Percentiles rank a stretch among this genome's conserved stretches.
Evolutionary conservation across 73 alveolate genomes (phyloP).

Genomic region (Paramecium octaurelia): DNA sequence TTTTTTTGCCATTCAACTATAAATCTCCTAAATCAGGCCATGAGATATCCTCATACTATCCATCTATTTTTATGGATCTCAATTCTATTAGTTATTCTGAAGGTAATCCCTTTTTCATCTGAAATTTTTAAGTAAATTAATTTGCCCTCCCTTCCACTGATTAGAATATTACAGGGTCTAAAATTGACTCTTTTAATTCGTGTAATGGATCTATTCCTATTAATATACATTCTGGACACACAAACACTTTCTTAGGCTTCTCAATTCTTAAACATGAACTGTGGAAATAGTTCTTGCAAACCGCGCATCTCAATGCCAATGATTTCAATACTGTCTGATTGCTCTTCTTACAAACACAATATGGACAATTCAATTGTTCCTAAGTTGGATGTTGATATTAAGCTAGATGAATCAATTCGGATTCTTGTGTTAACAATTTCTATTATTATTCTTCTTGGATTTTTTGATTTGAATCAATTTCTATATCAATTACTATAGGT

Average conservation of each 20-base stretch:
- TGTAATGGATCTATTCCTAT: background rate
- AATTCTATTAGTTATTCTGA: background rate
- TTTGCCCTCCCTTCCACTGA: background rate
- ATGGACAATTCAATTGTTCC: background rate
- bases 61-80: conserved; percentile 16
- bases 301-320: background rate
- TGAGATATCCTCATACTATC: background rate
- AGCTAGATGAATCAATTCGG: background rate
- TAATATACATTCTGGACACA: conserved; percentile 36
- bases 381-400: background rate
- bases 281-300: conserved; percentile 7
- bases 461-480: background rate
- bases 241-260: background rate
- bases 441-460: background rate
- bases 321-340: background rate
- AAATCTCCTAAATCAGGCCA: conserved; percentile 49
- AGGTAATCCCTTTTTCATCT: background rate
- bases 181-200: background rate
- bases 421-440: background rate
- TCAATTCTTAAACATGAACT: background rate
- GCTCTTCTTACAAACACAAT: background rate
- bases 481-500: background rate
- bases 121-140: background rate
- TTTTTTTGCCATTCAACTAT: background rate
- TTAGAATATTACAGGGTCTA: background rate